Evolutionary conservation across 352 stramenopile species (phyloP).

Genomic region (Peronospora destructor): DNA sequence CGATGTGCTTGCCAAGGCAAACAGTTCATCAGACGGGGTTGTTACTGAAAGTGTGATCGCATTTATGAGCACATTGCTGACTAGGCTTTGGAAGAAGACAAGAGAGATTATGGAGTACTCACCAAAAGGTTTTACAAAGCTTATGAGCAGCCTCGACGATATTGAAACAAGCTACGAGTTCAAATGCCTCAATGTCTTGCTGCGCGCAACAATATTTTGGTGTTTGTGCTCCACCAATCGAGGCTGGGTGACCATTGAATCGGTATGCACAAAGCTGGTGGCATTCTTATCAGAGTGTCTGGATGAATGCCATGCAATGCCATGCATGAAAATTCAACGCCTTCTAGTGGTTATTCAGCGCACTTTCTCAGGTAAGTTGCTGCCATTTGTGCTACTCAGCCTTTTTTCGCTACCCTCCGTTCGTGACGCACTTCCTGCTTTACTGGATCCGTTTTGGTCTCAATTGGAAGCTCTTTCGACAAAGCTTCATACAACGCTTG

Average conservation of each 20-base stretch:
- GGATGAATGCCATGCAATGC: conserved; percentile 17
- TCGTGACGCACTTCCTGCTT: conserved; percentile 31
- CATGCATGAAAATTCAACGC: conserved; percentile 6
- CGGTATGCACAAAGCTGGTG: conserved; percentile 48
- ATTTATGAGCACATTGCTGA: conserved; percentile 60
- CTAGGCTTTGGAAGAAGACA: conserved; percentile 39
- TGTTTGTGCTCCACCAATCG: conserved; percentile 40
- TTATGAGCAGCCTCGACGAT: conserved; percentile 28
- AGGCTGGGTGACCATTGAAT: conserved; percentile 56
- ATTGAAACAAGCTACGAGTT: conserved; percentile 59
- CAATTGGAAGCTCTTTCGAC: conserved; percentile 34
- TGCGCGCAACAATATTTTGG: conserved; percentile 73
- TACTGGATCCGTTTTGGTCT: conserved; percentile 45
- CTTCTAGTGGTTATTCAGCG: conserved; percentile 40
- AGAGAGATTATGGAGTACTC: conserved; percentile 14
- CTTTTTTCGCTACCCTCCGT: conserved; percentile 55
- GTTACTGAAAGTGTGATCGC: conserved; percentile 25
- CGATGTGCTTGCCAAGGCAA: conserved; percentile 16
- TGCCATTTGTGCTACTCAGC: conserved; percentile 72
- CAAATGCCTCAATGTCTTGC: conserved; percentile 72
- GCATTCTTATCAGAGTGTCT: conserved; percentile 38
- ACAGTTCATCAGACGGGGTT: conserved; percentile 10
- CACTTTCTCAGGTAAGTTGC: conserved; percentile 60
- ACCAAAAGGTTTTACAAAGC: conserved; percentile 6
- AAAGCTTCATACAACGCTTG: conserved; percentile 18